Evolutionary conservation across 2,329 filamentous ascomycete species (phyloP).

Genomic region (Zasmidium cellare): DNA sequence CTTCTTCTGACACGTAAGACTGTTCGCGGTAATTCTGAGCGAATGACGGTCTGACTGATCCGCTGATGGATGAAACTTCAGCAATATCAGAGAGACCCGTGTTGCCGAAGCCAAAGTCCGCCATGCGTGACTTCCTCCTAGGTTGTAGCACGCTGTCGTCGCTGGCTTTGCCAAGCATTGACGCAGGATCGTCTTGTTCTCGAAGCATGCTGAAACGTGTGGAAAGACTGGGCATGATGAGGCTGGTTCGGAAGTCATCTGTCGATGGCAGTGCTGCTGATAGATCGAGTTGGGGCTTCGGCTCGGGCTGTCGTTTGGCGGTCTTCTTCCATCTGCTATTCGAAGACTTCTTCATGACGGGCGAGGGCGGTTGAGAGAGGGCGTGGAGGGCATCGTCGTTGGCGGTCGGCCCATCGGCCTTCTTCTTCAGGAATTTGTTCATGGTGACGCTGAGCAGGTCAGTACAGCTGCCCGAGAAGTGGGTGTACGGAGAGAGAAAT

Average conservation of each 20-base stretch:
- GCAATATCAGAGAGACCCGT: conserved; percentile 76
- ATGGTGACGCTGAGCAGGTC: conserved; percentile 47
- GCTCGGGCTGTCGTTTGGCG: conserved; percentile 54
- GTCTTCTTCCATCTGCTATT: conserved; percentile 45
- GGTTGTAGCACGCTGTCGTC: conserved; percentile 90
- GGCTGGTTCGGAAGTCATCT: conserved; percentile 91
- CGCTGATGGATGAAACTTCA: conserved; percentile 79
- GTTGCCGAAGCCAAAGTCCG: conserved; percentile 65
- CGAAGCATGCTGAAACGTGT: conserved; percentile 95
- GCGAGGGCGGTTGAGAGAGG: conserved; percentile 21
- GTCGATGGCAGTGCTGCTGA: conserved; percentile 71
- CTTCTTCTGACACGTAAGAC: conserved; percentile 65
- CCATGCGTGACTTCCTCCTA: conserved; percentile 75
- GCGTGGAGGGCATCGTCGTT: conserved; percentile 22
- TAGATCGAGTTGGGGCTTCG: conserved; percentile 71
- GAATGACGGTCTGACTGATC: conserved; percentile 60
- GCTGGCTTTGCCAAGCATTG: conserved; percentile 87
- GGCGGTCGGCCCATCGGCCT: conserved; percentile 57
- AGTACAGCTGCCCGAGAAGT: conserved; percentile 9
- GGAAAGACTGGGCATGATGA: conserved; percentile 92
- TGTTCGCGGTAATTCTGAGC: conserved; percentile 58
- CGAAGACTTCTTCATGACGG: conserved; percentile 32
- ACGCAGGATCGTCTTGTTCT: conserved; percentile 89
- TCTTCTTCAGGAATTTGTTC: conserved; percentile 80
- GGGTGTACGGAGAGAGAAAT: not conserved